phyloP scores from a whole-genome alignment of 805 yeast species.

The Candida silvicultrix region DNA sequence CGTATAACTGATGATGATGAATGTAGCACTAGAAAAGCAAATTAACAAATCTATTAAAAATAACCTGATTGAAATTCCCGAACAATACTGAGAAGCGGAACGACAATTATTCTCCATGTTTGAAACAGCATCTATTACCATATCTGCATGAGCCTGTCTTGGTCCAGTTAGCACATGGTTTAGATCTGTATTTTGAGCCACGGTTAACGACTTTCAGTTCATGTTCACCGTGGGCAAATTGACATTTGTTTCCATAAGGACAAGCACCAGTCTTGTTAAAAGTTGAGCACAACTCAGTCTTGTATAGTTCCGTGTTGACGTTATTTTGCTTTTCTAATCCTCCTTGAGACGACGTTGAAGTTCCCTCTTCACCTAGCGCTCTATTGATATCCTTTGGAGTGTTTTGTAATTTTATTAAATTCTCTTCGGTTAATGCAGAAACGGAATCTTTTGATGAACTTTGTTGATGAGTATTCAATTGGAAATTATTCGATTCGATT shows the following conservation, averaged over 20 bases:
- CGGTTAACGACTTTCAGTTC: constrained; percentile 71
- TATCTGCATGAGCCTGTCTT: constrained; percentile 79
- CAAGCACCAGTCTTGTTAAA: constrained; percentile 65
- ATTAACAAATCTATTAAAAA: no score
- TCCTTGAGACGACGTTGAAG: not conserved
- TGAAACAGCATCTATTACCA: constrained; percentile 89
- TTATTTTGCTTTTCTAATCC: constrained; percentile 6
- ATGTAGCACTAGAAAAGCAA: no score
- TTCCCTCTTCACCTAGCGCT: not conserved
- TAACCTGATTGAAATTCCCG: not conserved
- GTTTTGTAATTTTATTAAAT: constrained; percentile 10
- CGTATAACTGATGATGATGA: not conserved
- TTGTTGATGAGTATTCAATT: constrained; percentile 1
- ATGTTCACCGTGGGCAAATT: constrained; percentile 84
- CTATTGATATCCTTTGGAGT: constrained; percentile 2
- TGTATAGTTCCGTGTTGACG: constrained; percentile 65
- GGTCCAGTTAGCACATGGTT: constrained; percentile 86
- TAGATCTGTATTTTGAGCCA: constrained; percentile 83
- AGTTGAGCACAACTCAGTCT: constrained; percentile 85
- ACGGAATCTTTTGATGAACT: not conserved
- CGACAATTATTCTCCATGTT: constrained; percentile 47
- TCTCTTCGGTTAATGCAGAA: constrained; percentile 17
- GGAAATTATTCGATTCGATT: constrained; percentile 21
- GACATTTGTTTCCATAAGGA: constrained; percentile 89
- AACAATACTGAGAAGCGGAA: not conserved